A percentile compares a stretch with the other conserved stretches of the same genome.
Conservation (phyloP, 805 yeast species). For the Dipodascopsis tothii region DNA sequence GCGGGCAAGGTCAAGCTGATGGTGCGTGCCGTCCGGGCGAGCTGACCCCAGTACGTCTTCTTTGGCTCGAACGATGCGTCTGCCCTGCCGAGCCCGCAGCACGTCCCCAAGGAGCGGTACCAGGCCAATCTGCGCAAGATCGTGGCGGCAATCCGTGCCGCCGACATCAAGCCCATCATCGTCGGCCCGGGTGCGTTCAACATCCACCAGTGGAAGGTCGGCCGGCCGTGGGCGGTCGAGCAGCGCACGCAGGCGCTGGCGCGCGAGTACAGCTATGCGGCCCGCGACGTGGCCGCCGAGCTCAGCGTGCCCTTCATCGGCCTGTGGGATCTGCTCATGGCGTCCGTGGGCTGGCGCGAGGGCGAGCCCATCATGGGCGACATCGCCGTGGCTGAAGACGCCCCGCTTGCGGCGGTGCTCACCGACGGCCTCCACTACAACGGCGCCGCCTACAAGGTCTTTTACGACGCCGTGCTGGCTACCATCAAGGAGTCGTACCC, state of each 20-base stretch:
- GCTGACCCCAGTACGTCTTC: conserved; percentile 46
- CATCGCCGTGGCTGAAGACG: not conserved
- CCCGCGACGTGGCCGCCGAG: conserved; percentile 40
- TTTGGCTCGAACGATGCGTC: conserved; percentile 78
- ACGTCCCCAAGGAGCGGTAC: conserved; percentile 47
- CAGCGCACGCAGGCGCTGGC: conserved; percentile 21
- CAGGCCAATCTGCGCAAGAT: conserved; percentile 41
- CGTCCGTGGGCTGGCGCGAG: conserved; percentile 38
- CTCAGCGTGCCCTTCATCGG: conserved; percentile 53
- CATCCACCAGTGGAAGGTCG: conserved; percentile 12
- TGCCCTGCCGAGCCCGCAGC: conserved; percentile 35
- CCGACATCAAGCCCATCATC: conserved; percentile 14
- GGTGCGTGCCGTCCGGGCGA: conserved; percentile 16
- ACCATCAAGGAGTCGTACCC: conserved; percentile 42
- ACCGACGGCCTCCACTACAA: conserved; percentile 48
- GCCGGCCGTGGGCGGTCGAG: conserved; percentile 4
- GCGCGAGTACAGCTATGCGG: conserved; percentile 45
- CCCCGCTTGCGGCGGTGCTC: conserved; percentile 8
- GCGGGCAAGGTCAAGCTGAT: conserved; percentile 30
- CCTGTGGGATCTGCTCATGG: conserved; percentile 40
- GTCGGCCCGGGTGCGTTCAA: conserved; percentile 20
- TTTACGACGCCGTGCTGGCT: conserved; percentile 39
- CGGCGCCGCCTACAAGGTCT: conserved; percentile 45
- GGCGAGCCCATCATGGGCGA: conserved; percentile 16
- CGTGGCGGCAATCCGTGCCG: conserved; percentile 36